phyloP scores from a whole-genome alignment of 768 basidiomycete genomes.

The Boletellus ananiceps region DNA sequence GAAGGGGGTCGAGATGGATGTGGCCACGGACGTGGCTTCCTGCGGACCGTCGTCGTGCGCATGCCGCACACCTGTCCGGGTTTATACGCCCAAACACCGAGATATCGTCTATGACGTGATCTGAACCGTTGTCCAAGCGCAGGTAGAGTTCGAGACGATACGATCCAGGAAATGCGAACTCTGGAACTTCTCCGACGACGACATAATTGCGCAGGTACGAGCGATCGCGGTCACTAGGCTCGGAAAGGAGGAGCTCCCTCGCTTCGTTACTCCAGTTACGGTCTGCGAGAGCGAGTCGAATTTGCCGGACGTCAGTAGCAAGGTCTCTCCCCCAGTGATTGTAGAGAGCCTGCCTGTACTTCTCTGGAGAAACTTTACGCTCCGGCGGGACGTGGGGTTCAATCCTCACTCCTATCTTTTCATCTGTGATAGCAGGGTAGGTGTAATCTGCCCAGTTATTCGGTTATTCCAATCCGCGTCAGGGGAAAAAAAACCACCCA shows the following conservation, averaged over 20 bases:
- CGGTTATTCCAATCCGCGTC: neutral
- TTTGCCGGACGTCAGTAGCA: too few relatives aligned
- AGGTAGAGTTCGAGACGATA: slow-evolving; percentile 19
- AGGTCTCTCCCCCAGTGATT: too few relatives aligned
- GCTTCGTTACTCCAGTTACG: too few relatives aligned
- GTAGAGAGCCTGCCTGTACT: too few relatives aligned
- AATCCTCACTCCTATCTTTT: too few relatives aligned
- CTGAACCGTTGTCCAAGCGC: neutral
- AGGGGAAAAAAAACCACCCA: neutral
- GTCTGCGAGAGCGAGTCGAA: too few relatives aligned
- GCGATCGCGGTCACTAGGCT: neutral
- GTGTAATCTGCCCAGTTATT: slow-evolving; percentile 13
- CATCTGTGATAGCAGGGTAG: slow-evolving; percentile 15
- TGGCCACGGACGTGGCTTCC: slow-evolving; percentile 12
- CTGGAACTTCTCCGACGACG: slow-evolving; percentile 6
- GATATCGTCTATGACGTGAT: slow-evolving; percentile 13
- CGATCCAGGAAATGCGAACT: slow-evolving; percentile 18
- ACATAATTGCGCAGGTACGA: slow-evolving; percentile 6
- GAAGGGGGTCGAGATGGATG: slow-evolving; percentile 12
- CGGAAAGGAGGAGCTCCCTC: neutral
- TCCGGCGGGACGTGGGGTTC: too few relatives aligned
- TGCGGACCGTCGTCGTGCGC: slow-evolving; percentile 6
- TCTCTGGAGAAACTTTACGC: too few relatives aligned
- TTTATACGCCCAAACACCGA: slow-evolving; percentile 10
- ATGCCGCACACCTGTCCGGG: slow-evolving; percentile 8